A percentile compares a stretch with the other conserved stretches of the same genome.
These are phyloP conservation scores for Fomitopsis serialis DNA, from an alignment of 768 basidiomycete species.

Conservation along the genomic window DNA sequence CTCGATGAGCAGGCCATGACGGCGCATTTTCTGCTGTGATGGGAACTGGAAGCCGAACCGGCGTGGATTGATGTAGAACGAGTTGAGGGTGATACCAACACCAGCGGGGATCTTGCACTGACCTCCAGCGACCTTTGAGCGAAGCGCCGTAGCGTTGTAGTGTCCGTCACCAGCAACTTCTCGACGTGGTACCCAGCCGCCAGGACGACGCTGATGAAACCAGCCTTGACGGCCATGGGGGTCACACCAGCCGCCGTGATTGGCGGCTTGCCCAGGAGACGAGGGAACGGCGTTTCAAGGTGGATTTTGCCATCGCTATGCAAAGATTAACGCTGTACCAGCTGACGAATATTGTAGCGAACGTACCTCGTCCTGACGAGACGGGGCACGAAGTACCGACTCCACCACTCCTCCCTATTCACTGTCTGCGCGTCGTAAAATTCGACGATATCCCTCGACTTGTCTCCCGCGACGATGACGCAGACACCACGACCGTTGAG, in stretches of 20 bases:
- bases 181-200: slow-evolving; percentile 95
- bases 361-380: slow-evolving; percentile 86
- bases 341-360: background rate
- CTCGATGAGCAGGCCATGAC: slow-evolving; percentile 92
- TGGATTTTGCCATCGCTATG: slow-evolving; percentile 86
- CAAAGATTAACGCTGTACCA: slow-evolving; percentile 5
- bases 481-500: slow-evolving; percentile 93
- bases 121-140: slow-evolving; percentile 89
- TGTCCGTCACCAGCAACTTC: slow-evolving; percentile 97
- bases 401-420: slow-evolving; percentile 86
- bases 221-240: slow-evolving; percentile 91
- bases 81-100: slow-evolving; percentile 89
- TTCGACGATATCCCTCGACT: slow-evolving; percentile 84
- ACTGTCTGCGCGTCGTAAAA: slow-evolving; percentile 66
- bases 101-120: slow-evolving; percentile 80
- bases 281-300: slow-evolving; percentile 94
- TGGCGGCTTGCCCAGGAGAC: slow-evolving; percentile 92
- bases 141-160: slow-evolving; percentile 86
- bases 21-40: slow-evolving; percentile 95
- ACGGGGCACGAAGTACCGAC: slow-evolving; percentile 77
- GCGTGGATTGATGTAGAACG: slow-evolving; percentile 96
- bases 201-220: slow-evolving; percentile 90
- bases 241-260: slow-evolving; percentile 99
- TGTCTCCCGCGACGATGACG: slow-evolving; percentile 86
- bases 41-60: slow-evolving; percentile 98